phyloP scores from a whole-genome alignment of 2,329 filamentous ascomycete species.

The Elsinoe arachidis region DNA sequence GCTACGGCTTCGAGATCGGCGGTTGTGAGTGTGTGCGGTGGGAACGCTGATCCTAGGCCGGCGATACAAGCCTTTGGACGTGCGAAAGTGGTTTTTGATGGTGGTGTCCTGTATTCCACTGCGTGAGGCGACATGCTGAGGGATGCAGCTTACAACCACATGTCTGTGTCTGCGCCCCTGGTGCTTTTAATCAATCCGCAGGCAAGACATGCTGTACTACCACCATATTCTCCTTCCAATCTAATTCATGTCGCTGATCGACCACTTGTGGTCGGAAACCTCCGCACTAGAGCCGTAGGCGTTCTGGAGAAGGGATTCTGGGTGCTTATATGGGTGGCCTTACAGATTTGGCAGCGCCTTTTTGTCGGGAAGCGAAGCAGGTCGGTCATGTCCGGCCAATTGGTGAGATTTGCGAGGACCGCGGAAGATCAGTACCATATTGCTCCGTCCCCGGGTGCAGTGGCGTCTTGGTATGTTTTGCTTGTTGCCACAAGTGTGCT shows the following conservation, averaged over 20 bases:
- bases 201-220: not conserved
- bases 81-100: not conserved
- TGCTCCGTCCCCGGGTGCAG: not conserved
- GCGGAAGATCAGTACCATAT: not conserved
- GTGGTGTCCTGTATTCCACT: not conserved
- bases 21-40: not conserved
- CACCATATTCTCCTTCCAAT: not conserved
- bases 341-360: not conserved
- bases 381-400: not conserved
- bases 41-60: not conserved
- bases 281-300: not conserved
- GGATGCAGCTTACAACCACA: not conserved
- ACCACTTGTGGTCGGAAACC: not conserved
- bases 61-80: not conserved
- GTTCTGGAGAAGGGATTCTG: not conserved
- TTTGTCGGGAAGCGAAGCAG: not conserved
- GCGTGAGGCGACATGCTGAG: not conserved
- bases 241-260: not conserved
- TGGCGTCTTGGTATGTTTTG: not conserved
- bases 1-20: not conserved
- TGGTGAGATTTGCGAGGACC: not conserved
- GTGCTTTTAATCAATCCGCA: too few relatives aligned
- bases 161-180: too few relatives aligned
- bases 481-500: too few relatives aligned
- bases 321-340: constrained; percentile 1